Conservation (phyloP, 1,284 basidiomycete species). For the Boletellus dicymbophilus region DNA sequence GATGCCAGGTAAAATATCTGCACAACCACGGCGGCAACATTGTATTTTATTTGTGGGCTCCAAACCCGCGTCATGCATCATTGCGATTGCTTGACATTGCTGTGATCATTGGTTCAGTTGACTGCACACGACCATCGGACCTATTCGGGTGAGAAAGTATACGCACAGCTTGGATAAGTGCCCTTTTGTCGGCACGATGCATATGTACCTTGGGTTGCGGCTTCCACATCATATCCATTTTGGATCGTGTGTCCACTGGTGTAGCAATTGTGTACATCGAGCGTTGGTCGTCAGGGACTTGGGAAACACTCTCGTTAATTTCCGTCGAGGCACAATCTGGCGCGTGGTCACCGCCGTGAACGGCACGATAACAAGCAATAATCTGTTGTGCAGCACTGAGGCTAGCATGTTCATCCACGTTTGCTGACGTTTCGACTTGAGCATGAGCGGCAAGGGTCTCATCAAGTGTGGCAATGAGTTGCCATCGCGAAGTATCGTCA, state of each 20-base stretch:
- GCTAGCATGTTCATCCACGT: conserved; percentile 8
- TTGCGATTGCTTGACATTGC: conserved; percentile 43
- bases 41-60: conserved; percentile 33
- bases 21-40: conserved; percentile 56
- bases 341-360: conserved; percentile 3
- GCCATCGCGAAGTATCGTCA: conserved; percentile 13
- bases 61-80: conserved; percentile 34
- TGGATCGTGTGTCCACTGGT: conserved; percentile 12
- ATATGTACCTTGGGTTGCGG: conserved; percentile 34
- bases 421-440: conserved; percentile 1
- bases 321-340: conserved; percentile 2
- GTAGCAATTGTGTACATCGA: conserved; percentile 29
- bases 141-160: neutral
- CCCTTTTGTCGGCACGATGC: conserved; percentile 36
- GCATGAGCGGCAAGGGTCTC: neutral
- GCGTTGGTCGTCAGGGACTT: conserved; percentile 24
- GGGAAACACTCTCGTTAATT: conserved; percentile 12
- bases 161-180: conserved; percentile 43
- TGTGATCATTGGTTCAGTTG: conserved; percentile 22
- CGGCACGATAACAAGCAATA: conserved; percentile 36
- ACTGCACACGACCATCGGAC: neutral
- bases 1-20: conserved; percentile 45
- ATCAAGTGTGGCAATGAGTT: conserved; percentile 9
- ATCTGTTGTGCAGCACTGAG: conserved; percentile 44
- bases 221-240: conserved; percentile 34